Conservation (phyloP, 176 grass and related monocot genomes). For the Musa itinerans region DNA sequence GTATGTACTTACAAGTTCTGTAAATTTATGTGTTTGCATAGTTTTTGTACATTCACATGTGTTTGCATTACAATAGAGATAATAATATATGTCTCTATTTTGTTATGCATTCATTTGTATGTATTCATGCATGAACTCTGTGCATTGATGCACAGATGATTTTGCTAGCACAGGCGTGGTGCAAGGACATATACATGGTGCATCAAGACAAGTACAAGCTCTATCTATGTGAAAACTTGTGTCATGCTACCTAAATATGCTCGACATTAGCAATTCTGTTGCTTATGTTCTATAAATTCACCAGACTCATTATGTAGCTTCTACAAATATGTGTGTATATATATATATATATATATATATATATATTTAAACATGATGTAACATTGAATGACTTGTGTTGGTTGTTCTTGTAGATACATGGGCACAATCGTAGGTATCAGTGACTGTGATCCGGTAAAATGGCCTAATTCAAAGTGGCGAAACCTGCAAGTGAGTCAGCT, state of each 20-base stretch:
- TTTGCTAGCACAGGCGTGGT: too few species aligned
- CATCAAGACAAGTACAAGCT: neutral
- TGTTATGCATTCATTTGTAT: too few species aligned
- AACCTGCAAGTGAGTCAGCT: slow-evolving; percentile 58
- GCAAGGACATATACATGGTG: too few species aligned
- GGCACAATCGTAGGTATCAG: slow-evolving; percentile 57
- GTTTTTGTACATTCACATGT: too few species aligned
- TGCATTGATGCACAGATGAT: too few species aligned
- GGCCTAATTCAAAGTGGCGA: slow-evolving; percentile 93
- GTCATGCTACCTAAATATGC: neutral
- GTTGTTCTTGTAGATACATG: slow-evolving; percentile 45
- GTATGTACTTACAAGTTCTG: neutral
- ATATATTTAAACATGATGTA: neutral
- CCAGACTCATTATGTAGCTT: neutral
- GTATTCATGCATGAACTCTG: too few species aligned
- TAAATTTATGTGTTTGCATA: neutral
- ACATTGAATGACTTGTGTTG: neutral
- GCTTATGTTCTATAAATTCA: neutral
- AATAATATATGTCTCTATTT: too few species aligned
- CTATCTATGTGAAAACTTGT: neutral
- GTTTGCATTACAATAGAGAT: too few species aligned
- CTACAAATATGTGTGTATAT: neutral
- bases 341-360: too few species aligned
- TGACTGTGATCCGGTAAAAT: slow-evolving; percentile 69
- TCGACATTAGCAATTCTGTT: neutral